Evolutionary conservation across 345 rosid genomes (phyloP).

Genomic region (Carallia pectinifolia): DNA sequence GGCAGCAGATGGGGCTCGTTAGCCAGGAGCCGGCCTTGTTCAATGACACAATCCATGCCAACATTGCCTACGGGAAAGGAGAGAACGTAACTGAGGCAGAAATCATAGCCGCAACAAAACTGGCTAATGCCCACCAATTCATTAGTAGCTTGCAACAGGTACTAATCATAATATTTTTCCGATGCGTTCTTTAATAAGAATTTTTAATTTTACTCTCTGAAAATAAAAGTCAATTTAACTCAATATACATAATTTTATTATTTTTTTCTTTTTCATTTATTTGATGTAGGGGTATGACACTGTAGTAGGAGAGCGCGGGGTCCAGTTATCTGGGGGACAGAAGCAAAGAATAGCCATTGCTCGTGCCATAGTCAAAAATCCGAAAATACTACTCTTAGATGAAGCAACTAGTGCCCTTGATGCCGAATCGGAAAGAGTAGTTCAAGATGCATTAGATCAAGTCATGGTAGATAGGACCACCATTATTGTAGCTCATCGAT

Average conservation of each 20-base stretch:
- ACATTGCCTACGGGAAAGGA: slow-evolving; percentile 75
- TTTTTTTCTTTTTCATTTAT: too few species aligned
- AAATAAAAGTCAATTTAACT: too few species aligned
- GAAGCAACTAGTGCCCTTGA: slow-evolving; percentile 79
- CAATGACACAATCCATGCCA: slow-evolving; percentile 68
- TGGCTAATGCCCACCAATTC: slow-evolving; percentile 81
- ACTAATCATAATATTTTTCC: slow-evolving; percentile 14
- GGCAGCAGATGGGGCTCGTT: slow-evolving; percentile 76
- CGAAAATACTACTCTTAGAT: slow-evolving; percentile 60
- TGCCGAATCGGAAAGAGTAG: slow-evolving; percentile 67
- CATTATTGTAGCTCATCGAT: slow-evolving; percentile 58
- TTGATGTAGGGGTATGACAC: slow-evolving; percentile 62
- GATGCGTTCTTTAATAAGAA: neutral
- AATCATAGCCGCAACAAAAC: slow-evolving; percentile 61
- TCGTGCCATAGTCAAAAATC: slow-evolving; percentile 66
- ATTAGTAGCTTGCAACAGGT: slow-evolving; percentile 82
- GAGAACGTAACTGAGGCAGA: slow-evolving; percentile 68
- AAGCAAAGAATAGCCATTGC: slow-evolving; percentile 81
- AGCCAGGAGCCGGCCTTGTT: slow-evolving; percentile 82
- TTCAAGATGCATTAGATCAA: slow-evolving; percentile 65
- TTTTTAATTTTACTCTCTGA: too few species aligned
- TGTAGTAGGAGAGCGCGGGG: slow-evolving; percentile 67
- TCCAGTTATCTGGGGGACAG: slow-evolving; percentile 73
- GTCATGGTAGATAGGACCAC: slow-evolving; percentile 62
- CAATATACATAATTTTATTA: too few species aligned